Conservation (phyloP, 108 stramenopile species). For the Skeletonema costatum region DNA sequence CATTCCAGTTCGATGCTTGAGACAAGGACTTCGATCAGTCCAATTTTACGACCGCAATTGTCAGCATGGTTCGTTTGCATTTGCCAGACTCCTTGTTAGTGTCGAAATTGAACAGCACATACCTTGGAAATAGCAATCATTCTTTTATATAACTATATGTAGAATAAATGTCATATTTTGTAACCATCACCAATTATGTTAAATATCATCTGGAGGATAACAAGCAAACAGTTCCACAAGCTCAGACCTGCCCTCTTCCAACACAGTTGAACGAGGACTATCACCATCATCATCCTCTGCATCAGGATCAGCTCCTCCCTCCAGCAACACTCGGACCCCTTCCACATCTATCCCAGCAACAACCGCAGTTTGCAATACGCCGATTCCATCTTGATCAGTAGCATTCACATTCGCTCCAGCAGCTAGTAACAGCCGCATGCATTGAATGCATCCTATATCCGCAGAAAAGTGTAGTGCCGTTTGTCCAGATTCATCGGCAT, state of each 20-base stretch:
- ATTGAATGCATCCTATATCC: constrained; percentile 68
- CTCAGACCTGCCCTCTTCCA: constrained; percentile 60
- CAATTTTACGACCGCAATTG: constrained; percentile 73
- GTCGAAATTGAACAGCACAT: constrained; percentile 30
- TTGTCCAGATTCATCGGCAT: constrained; percentile 66
- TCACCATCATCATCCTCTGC: constrained; percentile 81
- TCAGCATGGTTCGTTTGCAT: constrained; percentile 75
- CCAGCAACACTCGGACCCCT: constrained; percentile 55
- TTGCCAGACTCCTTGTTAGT: constrained; percentile 78
- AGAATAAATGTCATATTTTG: background rate
- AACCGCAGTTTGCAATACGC: constrained; percentile 77
- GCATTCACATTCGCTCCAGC: constrained; percentile 74
- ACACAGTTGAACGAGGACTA: constrained; percentile 64
- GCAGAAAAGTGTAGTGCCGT: constrained; percentile 82
- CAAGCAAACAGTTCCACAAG: constrained; percentile 49
- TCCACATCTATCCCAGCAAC: constrained; percentile 71
- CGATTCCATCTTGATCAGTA: constrained; percentile 74
- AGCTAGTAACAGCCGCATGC: constrained; percentile 56
- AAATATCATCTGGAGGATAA: background rate
- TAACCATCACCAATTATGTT: background rate
- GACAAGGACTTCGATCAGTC: constrained; percentile 75
- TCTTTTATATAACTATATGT: background rate
- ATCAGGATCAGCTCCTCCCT: constrained; percentile 79
- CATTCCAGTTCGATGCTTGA: constrained; percentile 80
- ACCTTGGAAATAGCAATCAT: background rate